Evolutionary conservation across 371 early-diverging fungal genomes (phyloP).

Genomic region (Parasitella parasitica): DNA sequence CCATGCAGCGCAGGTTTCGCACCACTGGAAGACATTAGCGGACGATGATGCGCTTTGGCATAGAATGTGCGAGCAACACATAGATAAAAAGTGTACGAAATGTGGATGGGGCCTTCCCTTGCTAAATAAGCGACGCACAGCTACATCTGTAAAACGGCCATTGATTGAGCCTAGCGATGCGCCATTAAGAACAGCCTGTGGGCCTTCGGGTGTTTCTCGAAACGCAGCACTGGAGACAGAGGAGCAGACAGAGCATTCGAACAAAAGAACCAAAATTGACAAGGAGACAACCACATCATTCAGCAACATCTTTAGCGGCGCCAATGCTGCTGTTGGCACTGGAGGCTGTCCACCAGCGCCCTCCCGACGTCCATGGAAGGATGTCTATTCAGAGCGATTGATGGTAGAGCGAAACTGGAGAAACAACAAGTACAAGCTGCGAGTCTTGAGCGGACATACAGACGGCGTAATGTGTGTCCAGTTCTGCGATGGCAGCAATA

Average conservation of each 20-base stretch:
- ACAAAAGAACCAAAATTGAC: slow-evolving; percentile 4
- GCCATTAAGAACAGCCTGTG: slow-evolving; percentile 18
- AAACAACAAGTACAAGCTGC: slow-evolving; percentile 61
- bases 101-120: slow-evolving; percentile 94
- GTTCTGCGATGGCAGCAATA: slow-evolving; percentile 70
- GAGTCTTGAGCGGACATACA: slow-evolving; percentile 69
- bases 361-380: slow-evolving; percentile 73
- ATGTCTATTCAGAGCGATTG: slow-evolving; percentile 80
- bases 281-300: background rate
- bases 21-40: slow-evolving; percentile 73
- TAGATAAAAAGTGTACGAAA: slow-evolving; percentile 87
- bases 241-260: background rate
- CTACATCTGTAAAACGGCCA: slow-evolving; percentile 6
- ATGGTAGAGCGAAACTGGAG: slow-evolving; percentile 87
- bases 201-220: background rate
- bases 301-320: background rate
- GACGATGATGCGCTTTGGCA: slow-evolving; percentile 93
- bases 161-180: slow-evolving; percentile 14
- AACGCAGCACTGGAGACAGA: background rate
- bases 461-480: slow-evolving; percentile 90
- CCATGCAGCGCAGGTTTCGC: slow-evolving; percentile 81
- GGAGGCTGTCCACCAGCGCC: background rate
- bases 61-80: slow-evolving; percentile 93
- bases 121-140: slow-evolving; percentile 43
- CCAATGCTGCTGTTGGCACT: background rate